Evolutionary conservation across 768 basidiomycete genomes (phyloP).

Genomic region (Hypsizygus marmoreus): DNA sequence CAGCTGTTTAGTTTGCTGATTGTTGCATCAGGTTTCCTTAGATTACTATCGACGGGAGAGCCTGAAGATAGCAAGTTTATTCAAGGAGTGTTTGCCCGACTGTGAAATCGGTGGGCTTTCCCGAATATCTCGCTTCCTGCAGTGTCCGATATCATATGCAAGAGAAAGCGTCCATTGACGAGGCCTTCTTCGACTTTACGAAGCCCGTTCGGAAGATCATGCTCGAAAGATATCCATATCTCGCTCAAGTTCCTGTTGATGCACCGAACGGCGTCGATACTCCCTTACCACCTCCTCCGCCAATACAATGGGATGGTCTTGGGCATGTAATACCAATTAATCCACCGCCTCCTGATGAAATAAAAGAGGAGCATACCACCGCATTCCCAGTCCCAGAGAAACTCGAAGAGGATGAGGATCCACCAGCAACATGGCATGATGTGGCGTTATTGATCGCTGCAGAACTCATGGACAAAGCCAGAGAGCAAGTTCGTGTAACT

Average conservation of each 20-base stretch:
- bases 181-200: slow-evolving; percentile 94
- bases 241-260: slow-evolving; percentile 67
- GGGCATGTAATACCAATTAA: slow-evolving; percentile 66
- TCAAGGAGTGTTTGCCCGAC: slow-evolving; percentile 75
- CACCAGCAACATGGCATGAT: slow-evolving; percentile 80
- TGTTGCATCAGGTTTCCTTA: slow-evolving; percentile 69
- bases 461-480: slow-evolving; percentile 77
- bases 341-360: slow-evolving; percentile 29
- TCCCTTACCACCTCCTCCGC: slow-evolving; percentile 73
- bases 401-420: slow-evolving; percentile 29
- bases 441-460: slow-evolving; percentile 88
- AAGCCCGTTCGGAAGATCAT: slow-evolving; percentile 75
- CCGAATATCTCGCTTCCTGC: background rate
- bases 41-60: slow-evolving; percentile 93
- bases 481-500: slow-evolving; percentile 63
- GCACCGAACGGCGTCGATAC: slow-evolving; percentile 74
- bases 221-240: slow-evolving; percentile 74
- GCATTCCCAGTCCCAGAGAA: background rate
- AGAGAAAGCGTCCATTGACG: slow-evolving; percentile 99
- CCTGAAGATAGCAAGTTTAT: slow-evolving; percentile 79
- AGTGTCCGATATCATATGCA: slow-evolving; percentile 5
- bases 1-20: background rate
- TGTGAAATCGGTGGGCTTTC: slow-evolving; percentile 73
- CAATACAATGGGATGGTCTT: slow-evolving; percentile 57
- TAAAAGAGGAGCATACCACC: slow-evolving; percentile 10